Conservation (phyloP, 176 grass and related monocot species). For the Lolium multiflorum region DNA sequence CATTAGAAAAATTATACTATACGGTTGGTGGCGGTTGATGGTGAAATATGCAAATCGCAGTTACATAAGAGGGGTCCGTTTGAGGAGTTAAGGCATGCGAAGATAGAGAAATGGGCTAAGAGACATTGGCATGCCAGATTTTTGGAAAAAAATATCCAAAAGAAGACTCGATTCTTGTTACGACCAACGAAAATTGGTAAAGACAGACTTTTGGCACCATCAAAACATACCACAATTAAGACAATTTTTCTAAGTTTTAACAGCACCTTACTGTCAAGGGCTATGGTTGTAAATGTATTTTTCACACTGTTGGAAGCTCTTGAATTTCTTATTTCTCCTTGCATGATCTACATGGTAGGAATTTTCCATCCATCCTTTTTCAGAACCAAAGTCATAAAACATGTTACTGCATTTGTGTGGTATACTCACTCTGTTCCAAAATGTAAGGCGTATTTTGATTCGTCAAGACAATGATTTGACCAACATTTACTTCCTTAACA, state of each 20-base stretch:
- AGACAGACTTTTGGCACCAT: neutral
- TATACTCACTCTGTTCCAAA: conserved; percentile 1
- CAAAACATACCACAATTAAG: neutral
- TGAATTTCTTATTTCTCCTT: conserved; percentile 18
- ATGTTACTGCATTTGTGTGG: neutral
- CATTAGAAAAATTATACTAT: neutral
- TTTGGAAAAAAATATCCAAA: neutral
- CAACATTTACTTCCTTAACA: neutral
- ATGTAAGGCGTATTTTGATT: neutral
- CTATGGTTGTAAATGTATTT: neutral
- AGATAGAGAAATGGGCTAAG: neutral
- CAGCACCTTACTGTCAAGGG: neutral
- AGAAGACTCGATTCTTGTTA: neutral
- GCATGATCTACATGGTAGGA: neutral
- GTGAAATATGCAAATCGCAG: neutral
- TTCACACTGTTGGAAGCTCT: neutral
- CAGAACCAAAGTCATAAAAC: neutral
- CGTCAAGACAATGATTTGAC: neutral
- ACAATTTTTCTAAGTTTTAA: neutral
- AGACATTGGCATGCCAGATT: neutral
- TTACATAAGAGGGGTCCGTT: neutral
- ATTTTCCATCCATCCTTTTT: conserved; percentile 8
- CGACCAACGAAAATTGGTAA: neutral
- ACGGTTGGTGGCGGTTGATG: neutral
- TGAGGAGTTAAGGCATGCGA: neutral